These are phyloP conservation scores for Naematelia encephala DNA, from an alignment of 768 basidiomycete genomes.

Conservation along the genomic window DNA sequence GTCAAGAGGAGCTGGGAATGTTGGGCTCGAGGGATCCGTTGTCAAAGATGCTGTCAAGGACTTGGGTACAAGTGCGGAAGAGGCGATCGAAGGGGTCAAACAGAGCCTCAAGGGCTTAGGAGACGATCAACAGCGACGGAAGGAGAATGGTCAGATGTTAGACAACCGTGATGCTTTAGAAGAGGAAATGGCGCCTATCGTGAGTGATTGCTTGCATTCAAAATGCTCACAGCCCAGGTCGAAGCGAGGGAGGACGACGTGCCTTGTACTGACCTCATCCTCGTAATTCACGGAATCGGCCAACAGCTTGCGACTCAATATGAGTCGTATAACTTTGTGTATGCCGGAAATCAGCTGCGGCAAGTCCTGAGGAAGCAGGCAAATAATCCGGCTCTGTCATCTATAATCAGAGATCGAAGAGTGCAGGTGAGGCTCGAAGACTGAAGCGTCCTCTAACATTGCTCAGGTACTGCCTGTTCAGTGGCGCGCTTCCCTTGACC, in stretches of 20 bases:
- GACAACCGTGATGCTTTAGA: slow-evolving; percentile 36
- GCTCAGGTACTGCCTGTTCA: slow-evolving; percentile 53
- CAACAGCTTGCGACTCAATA: slow-evolving; percentile 52
- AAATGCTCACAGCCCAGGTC: slow-evolving; percentile 19
- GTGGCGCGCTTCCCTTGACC: slow-evolving; percentile 52
- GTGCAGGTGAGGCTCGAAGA: slow-evolving; percentile 38
- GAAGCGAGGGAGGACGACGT: slow-evolving; percentile 45
- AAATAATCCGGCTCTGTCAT: slow-evolving; percentile 51
- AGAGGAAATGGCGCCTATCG: slow-evolving; percentile 47
- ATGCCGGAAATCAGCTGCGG: slow-evolving; percentile 53
- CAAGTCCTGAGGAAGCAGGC: slow-evolving; percentile 52
- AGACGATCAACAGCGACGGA: slow-evolving; percentile 12
- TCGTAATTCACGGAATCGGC: slow-evolving; percentile 55
- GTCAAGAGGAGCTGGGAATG: not conserved
- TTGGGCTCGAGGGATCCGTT: slow-evolving; percentile 3
- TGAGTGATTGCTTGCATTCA: slow-evolving; percentile 17
- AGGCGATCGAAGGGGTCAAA: slow-evolving; percentile 22
- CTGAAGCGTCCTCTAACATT: not conserved
- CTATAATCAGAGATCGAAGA: slow-evolving; percentile 53
- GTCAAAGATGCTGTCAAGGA: slow-evolving; percentile 21
- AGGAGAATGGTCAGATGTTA: slow-evolving; percentile 8
- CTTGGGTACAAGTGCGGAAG: slow-evolving; percentile 13
- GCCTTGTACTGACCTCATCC: slow-evolving; percentile 53
- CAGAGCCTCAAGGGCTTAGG: slow-evolving; percentile 24
- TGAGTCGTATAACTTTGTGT: slow-evolving; percentile 54